These are phyloP conservation scores for Tylopilus sp. DNA, from an alignment of 1,284 basidiomycete genomes.

Conservation along the genomic window DNA sequence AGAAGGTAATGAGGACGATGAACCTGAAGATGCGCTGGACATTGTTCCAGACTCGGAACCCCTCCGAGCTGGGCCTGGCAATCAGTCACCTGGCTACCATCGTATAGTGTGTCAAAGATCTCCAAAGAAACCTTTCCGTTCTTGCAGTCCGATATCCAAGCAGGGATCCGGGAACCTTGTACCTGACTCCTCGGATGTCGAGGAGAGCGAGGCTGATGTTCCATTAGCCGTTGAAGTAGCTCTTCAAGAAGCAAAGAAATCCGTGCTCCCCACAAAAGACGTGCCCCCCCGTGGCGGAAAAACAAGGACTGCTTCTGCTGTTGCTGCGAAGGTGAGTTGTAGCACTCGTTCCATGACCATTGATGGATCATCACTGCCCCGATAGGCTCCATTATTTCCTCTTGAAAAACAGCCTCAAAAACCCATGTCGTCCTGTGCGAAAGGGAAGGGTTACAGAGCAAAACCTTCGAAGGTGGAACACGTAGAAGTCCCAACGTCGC, in stretches of 20 bases:
- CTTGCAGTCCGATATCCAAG: constrained; percentile 28
- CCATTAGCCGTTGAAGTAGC: constrained; percentile 37
- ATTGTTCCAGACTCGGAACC: constrained; percentile 60
- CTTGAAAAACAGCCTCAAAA: constrained; percentile 12
- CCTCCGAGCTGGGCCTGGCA: constrained; percentile 18
- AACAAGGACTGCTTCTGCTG: constrained; percentile 1
- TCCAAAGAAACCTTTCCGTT: constrained; percentile 15
- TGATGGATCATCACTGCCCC: constrained; percentile 1
- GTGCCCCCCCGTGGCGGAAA: constrained; percentile 4
- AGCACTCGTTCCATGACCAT: background rate
- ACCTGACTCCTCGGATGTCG: constrained; percentile 31
- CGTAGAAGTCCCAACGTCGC: constrained; percentile 36
- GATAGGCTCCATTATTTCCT: constrained; percentile 3
- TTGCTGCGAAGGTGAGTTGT: constrained; percentile 20
- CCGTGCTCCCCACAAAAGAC: constrained; percentile 9
- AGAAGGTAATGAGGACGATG: constrained; percentile 5
- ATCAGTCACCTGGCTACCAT: constrained; percentile 6
- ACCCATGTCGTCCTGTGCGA: constrained; percentile 6
- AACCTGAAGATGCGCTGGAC: constrained; percentile 34
- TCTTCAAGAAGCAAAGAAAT: constrained; percentile 12
- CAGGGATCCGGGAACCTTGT: constrained; percentile 29
- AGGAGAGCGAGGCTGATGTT: constrained; percentile 35
- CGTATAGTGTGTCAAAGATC: constrained; percentile 11
- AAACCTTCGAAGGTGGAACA: constrained; percentile 18
- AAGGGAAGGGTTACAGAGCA: constrained; percentile 10